Base-by-base conservation (phyloP, 352 stramenopile genomes). In the Detonula confervacea region DNA sequence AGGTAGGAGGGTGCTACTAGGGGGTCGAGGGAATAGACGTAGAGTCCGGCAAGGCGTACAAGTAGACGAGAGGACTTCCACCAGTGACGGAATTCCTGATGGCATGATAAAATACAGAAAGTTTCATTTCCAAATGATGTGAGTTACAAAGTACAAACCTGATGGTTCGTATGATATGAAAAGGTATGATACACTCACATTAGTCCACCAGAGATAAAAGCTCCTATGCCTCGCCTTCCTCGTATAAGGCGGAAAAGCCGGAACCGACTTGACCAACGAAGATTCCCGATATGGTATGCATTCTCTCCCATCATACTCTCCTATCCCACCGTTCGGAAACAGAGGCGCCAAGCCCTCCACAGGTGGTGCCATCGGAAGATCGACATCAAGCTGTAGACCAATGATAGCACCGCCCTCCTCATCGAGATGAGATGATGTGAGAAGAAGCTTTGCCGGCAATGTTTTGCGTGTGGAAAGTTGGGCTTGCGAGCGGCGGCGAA, bases 1-100 rank as follows among this genome's bases (percentile, higher is more conserved):
- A 82, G 72, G 30, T 90, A 79, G 12, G 39, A 5, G 6, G 63
- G 56, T 74, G 75, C 79, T 7, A 79, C 51, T 0, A 39, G 6
- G 25, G 61, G 27, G 63, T 77, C 64, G n/a, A 76, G 73, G 55
- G 70, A 84, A 44, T 81, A 86, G 20, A 83, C 61, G 60, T 88
- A 89, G 8, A 84, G 67, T 22, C 81, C 84, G 42, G 39, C 77
- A 2, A 91, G 39, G 9, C 85, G 72, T 0, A 90, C 82, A 1
- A 91, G 74, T 6, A 90, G 83, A 74, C 86, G 74, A 30, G 79
- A 86, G 11, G 71, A 84, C 64, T 93, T 93, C 87, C 87, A 93
- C 87, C 85, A 93, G 67, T 93, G 85, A 85, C 84, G 80, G 37
- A 90, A 91, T 73, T 87, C 63, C 70, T 85, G 37, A 60, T n/a